phyloP scores from a whole-genome alignment of 768 basidiomycete genomes.

The Rhizopogon roseolus region DNA sequence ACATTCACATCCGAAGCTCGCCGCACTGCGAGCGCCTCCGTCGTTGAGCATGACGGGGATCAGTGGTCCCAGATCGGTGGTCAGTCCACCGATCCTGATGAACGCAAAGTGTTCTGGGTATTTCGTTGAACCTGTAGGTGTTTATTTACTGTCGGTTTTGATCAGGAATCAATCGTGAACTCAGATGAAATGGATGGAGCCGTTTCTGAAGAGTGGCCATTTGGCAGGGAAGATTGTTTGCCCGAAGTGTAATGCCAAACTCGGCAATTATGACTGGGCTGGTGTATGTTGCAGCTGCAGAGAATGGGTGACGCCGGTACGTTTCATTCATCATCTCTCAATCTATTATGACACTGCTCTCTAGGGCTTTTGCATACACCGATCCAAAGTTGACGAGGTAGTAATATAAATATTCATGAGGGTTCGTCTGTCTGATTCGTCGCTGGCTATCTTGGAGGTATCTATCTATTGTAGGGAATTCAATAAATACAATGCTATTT shows the following conservation, averaged over 20 bases:
- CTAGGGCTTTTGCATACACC: constrained; percentile 61
- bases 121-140: constrained; percentile 88
- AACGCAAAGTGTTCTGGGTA: constrained; percentile 93
- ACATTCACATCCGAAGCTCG: constrained; percentile 42
- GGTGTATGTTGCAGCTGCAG: constrained; percentile 89
- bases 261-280: constrained; percentile 98
- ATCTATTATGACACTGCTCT: neutral
- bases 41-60: constrained; percentile 24
- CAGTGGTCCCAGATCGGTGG: constrained; percentile 9
- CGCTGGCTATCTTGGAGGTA: neutral
- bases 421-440: neutral
- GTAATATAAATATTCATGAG: constrained; percentile 14
- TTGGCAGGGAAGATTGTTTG: constrained; percentile 88
- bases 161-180: neutral
- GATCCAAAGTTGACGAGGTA: constrained; percentile 67
- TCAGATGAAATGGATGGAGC: constrained; percentile 96
- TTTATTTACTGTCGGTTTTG: neutral
- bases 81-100: constrained; percentile 61
- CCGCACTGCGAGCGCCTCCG: constrained; percentile 35
- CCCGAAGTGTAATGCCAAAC: constrained; percentile 86
- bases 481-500: neutral
- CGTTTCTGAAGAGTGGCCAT: constrained; percentile 67
- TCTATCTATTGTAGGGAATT: neutral
- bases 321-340: constrained; percentile 19
- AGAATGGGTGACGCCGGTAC: constrained; percentile 87